These are phyloP conservation scores for Hymenoscyphus occultus DNA, from an alignment of 2,329 filamentous ascomycete species.

Conservation along the genomic window DNA sequence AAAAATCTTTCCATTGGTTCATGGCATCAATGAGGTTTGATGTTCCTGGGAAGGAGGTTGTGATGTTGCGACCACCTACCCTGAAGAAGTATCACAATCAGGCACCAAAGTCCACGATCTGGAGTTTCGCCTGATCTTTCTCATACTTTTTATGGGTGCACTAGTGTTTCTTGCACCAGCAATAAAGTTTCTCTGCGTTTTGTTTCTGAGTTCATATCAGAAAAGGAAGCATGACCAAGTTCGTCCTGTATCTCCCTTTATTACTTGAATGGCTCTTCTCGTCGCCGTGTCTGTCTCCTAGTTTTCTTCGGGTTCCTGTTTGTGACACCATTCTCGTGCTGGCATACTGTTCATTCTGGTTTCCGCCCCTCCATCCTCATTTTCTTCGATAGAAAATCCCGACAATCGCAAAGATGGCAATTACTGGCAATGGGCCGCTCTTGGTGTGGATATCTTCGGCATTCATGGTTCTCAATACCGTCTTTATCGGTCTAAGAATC, in stretches of 20 bases:
- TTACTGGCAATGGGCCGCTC: neutral
- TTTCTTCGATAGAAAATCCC: no score
- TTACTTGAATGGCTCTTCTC: neutral
- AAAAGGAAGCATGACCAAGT: neutral
- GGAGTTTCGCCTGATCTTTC: slow-evolving; percentile 2
- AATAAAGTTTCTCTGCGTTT: neutral
- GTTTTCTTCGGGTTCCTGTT: neutral
- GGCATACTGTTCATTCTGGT: neutral
- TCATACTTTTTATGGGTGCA: slow-evolving; percentile 1
- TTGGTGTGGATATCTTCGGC: slow-evolving; percentile 13
- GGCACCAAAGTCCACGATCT: neutral
- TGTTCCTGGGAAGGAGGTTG: neutral
- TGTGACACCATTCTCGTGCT: neutral
- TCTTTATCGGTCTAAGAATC: slow-evolving; percentile 20
- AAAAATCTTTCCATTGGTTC: neutral
- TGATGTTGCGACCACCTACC: neutral
- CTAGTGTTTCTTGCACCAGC: neutral
- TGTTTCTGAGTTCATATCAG: neutral
- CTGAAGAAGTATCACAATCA: neutral
- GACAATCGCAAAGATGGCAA: neutral
- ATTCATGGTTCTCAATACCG: slow-evolving; percentile 15
- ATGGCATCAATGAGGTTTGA: neutral
- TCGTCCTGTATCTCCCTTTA: neutral
- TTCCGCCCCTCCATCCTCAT: neutral
- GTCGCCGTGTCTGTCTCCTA: neutral